Base-by-base conservation (phyloP, 2,329 filamentous ascomycete genomes). In the Bipolaris victoriae region DNA sequence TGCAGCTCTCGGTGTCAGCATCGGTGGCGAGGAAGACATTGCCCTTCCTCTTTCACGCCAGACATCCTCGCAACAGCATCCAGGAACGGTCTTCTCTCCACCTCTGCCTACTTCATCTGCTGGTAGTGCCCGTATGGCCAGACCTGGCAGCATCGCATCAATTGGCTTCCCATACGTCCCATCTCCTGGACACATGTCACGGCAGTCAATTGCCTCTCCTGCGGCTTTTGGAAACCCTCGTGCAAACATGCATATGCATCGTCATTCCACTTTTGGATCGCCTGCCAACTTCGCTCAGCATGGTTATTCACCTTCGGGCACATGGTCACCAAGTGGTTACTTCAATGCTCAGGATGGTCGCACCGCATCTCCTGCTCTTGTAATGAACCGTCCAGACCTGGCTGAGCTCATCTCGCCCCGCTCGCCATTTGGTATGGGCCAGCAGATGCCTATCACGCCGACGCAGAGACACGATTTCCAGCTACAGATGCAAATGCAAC, bases 1-100 rank as follows among this genome's bases (percentile, higher is more conserved):
- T 50, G 88, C 92, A 60, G 93, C 94, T 49, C 83, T 99, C 53
- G 95, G 95, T 63, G 95, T 98, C 11, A 92, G 87, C 16, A 83
- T 91, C 59, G 90, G 88, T 35, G 87, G 89, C 47, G 91, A 95
- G 49, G 86, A 87, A 10, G 79, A 84, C 58, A 77, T 82, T 50
- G 80, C 84, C 3, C 79, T 82, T 40, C 86, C 87, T 3, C 83
- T 89, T 63, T 94, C 92, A 13, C 82, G 89, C 56, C 89, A 90
- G 68, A 81, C 87, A 20, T 92, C 91, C 7, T 87, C 86, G 43
- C 87, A 86, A 43, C 88, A 90, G 64, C 91, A 91, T 70, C 89
- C 90, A 5, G 84, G 88, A 6, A 80, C 94, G 49, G 87, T 91
- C 5, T 92, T 94, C 70, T 96, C 93, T 20, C 92, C 94, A 9